phyloP scores from a whole-genome alignment of 2,329 filamentous ascomycete species.

The Aspergillus uvarum region DNA sequence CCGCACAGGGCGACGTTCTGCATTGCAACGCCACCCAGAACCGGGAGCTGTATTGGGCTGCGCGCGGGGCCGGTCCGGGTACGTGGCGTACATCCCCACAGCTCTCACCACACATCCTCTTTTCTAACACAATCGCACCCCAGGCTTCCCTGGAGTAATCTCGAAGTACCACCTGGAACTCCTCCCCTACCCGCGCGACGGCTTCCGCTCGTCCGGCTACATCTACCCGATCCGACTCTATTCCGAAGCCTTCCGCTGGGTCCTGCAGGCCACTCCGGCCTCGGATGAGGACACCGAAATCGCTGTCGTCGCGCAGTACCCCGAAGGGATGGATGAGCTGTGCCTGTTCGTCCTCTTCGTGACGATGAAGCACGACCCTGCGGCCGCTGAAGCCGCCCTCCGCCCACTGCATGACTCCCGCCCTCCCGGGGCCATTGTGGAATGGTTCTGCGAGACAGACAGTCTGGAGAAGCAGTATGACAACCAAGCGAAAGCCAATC shows the following conservation, averaged over 20 bases:
- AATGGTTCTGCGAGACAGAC: conserved; percentile 39
- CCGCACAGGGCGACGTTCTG: conserved; percentile 41
- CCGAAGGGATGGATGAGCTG: conserved; percentile 35
- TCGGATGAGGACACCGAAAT: conserved; percentile 27
- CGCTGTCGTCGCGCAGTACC: conserved; percentile 30
- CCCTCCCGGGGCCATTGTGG: conserved; percentile 39
- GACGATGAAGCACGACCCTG: conserved; percentile 15
- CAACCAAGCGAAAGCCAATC: conserved; percentile 50
- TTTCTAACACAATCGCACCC: too few relatives aligned
- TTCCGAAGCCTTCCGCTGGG: conserved; percentile 50
- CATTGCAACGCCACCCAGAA: conserved; percentile 38
- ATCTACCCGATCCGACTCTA: conserved; percentile 50
- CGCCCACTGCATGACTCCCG: conserved; percentile 28
- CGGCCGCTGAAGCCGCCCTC: conserved; percentile 19
- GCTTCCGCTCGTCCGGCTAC: conserved; percentile 42
- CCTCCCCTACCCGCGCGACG: conserved; percentile 20
- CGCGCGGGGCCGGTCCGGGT: conserved; percentile 50
- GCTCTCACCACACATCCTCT: too few relatives aligned
- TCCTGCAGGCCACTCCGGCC: conserved; percentile 26
- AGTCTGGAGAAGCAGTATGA: conserved; percentile 36
- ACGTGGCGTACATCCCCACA: background rate
- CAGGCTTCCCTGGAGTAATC: conserved; percentile 52
- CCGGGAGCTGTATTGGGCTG: conserved; percentile 52
- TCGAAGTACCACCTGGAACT: conserved; percentile 53
- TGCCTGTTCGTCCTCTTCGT: conserved; percentile 19